Conservation (phyloP, 768 basidiomycete species). For the Sarcomyxa edulis region DNA sequence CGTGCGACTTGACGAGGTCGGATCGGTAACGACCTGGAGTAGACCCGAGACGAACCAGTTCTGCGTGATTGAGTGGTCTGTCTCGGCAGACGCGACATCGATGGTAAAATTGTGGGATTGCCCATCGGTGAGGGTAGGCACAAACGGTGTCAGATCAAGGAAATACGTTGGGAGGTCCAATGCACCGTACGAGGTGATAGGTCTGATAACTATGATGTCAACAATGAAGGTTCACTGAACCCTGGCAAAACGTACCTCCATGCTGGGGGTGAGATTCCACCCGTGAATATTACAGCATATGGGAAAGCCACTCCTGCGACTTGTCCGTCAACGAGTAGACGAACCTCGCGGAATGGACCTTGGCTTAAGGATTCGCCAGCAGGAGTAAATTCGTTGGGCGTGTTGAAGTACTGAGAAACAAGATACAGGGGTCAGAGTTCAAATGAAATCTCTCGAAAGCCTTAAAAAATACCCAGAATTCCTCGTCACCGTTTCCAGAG, state of each 20-base stretch:
- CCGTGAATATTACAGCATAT: slow-evolving; percentile 66
- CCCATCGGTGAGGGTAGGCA: slow-evolving; percentile 63
- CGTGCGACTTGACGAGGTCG: slow-evolving; percentile 53
- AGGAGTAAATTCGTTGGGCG: slow-evolving; percentile 62
- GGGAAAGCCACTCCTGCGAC: slow-evolving; percentile 45
- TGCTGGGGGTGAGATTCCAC: slow-evolving; percentile 62
- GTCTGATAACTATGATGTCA: slow-evolving; percentile 29
- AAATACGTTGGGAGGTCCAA: slow-evolving; percentile 76
- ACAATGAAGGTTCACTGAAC: not conserved
- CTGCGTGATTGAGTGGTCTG: slow-evolving; percentile 53
- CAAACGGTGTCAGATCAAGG: slow-evolving; percentile 74
- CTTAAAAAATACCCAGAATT: slow-evolving; percentile 89
- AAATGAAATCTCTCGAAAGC: too few species aligned
- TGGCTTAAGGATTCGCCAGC: slow-evolving; percentile 32
- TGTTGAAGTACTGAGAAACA: slow-evolving; percentile 56
- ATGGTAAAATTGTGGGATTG: slow-evolving; percentile 66
- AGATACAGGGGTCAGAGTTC: too few species aligned
- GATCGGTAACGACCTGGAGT: slow-evolving; percentile 66
- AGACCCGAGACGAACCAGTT: slow-evolving; percentile 79
- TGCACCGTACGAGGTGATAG: slow-evolving; percentile 73
- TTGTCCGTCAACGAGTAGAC: slow-evolving; percentile 39
- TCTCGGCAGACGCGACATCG: slow-evolving; percentile 68
- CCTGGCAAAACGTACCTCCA: slow-evolving; percentile 53
- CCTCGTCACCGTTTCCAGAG: slow-evolving; percentile 51
- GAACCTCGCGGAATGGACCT: slow-evolving; percentile 46